Evolutionary conservation across 2,329 filamentous ascomycete genomes (phyloP), one percentile per base, ranked within the genome.

Genomic region (Xylogone sp.): DNA sequence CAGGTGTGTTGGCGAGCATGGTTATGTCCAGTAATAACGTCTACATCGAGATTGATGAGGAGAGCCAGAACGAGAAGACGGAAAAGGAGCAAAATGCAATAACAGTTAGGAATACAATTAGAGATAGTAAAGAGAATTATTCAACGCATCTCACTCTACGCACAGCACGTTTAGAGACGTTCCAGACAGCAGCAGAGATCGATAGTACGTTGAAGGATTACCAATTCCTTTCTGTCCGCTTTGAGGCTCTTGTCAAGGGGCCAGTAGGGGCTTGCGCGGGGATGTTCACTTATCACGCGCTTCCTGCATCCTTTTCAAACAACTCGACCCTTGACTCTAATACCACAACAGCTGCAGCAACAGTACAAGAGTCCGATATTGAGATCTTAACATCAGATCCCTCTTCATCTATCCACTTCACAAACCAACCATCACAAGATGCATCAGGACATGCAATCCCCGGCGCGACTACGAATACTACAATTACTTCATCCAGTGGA

Each of bases 301-400:
- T n/a, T n/a, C n/a, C n/a, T n/a, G n/a, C n/a, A n/a, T n/a, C n/a
- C n/a, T n/a, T n/a, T 24, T 22, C n/a, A 16, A 20, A 31, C 12
- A 21, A 18, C n/a, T 39, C 34, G 13, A 39, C 12, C n/a, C 5
- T 5, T 16, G n/a, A 16, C n/a, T 7, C 5, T 5, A 18, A 18
- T 16, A 16, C 5, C 13, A 39, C 34, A 39, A 16, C 13, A 16
- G 34, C 34, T 4, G 10, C 4, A 16, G 34, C 19, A 24, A 21
- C 48, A 3, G 52, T 54, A 8, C 20, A 54, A 21, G 52, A 54
- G 22, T 21, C 50, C 27, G 52, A 54, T 22, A 52, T 54, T 22
- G 52, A 54, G 49, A 52, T 54, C 31, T 49, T 54, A 8, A 52
- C 52, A 16, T 21, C 27, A 13, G 52, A 45, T 27, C 49, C 52